phyloP scores from a whole-genome alignment of 2,329 filamentous ascomycete genomes.

The Colletotrichum sublineola region DNA sequence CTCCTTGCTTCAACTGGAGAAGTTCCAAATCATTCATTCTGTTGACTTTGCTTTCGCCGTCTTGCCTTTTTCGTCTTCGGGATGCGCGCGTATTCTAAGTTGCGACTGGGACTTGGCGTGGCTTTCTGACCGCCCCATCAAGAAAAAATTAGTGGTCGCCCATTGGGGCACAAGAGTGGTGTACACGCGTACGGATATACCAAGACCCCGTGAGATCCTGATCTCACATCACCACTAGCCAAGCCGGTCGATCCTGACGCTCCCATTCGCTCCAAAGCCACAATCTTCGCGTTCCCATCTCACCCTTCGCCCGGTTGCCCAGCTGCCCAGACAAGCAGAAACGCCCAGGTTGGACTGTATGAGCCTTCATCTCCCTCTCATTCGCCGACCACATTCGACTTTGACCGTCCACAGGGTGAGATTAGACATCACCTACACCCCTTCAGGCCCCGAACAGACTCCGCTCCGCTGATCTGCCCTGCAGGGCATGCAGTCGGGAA shows the following conservation, averaged over 20 bases:
- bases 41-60: background rate
- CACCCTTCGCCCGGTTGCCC: constrained; percentile 15
- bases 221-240: constrained; percentile 36
- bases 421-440: constrained; percentile 14
- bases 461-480: constrained; percentile 22
- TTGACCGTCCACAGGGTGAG: constrained; percentile 14
- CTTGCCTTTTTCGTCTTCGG: background rate
- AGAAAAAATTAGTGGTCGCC: background rate
- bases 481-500: constrained; percentile 13
- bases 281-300: constrained; percentile 31
- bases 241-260: constrained; percentile 32
- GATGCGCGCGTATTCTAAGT: constrained; percentile 13
- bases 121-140: background rate
- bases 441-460: constrained; percentile 2
- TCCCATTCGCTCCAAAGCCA: constrained; percentile 37
- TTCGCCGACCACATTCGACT: constrained; percentile 20
- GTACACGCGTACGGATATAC: constrained; percentile 1
- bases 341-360: constrained; percentile 26
- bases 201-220: constrained; percentile 9
- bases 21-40: background rate
- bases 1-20: background rate
- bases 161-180: constrained; percentile 8
- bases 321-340: constrained; percentile 14
- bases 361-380: constrained; percentile 17
- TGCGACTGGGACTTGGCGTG: background rate